Conservation (phyloP, 179 eudicot genomes). For the Dionaea muscipula region DNA sequence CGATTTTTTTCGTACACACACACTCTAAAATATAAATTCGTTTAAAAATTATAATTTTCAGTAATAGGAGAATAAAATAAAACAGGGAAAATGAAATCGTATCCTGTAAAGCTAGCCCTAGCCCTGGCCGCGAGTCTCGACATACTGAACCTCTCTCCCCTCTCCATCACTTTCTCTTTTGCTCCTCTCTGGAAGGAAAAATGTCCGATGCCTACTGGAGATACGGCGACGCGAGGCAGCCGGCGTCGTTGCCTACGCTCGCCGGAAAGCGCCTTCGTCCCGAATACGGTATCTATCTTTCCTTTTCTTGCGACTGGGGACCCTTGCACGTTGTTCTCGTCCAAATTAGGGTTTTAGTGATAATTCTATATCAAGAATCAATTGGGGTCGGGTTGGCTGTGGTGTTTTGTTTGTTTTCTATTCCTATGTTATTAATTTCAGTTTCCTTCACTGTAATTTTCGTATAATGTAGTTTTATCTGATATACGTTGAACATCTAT, state of each 20-base stretch:
- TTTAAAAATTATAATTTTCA: too few relatives aligned
- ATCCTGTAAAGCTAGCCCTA: too few relatives aligned
- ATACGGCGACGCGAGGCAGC: constrained; percentile 20
- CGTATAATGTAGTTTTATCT: too few relatives aligned
- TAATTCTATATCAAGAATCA: not conserved
- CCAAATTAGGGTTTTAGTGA: constrained; percentile 21
- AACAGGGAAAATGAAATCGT: too few relatives aligned
- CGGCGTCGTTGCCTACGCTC: constrained; percentile 9
- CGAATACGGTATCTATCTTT: constrained; percentile 19
- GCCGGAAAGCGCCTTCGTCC: constrained; percentile 27
- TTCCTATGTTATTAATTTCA: too few relatives aligned
- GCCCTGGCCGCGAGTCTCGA: not conserved
- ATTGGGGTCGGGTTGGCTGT: not conserved
- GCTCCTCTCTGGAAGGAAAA: too few relatives aligned
- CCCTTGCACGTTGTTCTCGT: not conserved
- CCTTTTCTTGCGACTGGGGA: not conserved
- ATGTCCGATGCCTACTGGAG: constrained; percentile 28
- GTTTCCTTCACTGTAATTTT: too few relatives aligned
- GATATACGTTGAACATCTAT: too few relatives aligned
- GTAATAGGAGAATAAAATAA: too few relatives aligned
- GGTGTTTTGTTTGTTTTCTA: not conserved
- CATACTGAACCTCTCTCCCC: not conserved
- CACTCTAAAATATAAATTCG: too few relatives aligned
- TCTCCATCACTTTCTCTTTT: not conserved
- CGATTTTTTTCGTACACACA: too few relatives aligned